Evolutionary conservation across 2,329 filamentous ascomycete species (phyloP).

Genomic region (Plectosphaerella sp.): DNA sequence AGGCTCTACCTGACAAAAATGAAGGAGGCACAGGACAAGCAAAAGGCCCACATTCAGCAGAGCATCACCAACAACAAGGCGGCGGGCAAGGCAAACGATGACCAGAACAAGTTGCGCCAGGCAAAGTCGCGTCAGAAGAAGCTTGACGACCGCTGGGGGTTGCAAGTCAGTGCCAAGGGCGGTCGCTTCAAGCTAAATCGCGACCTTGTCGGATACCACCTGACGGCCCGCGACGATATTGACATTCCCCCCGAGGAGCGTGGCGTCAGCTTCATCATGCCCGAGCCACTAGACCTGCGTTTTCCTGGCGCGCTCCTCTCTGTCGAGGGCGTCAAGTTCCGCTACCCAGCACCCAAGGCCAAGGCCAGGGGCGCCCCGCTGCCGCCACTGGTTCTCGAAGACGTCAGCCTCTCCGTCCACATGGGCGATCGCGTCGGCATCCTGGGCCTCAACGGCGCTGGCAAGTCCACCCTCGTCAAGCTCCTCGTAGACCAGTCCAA

Average conservation of each 20-base stretch:
- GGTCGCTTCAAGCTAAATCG: constrained; percentile 77
- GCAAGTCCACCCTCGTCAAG: constrained; percentile 75
- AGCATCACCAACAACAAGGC: constrained; percentile 72
- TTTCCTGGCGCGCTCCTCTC: constrained; percentile 73
- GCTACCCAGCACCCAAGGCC: constrained; percentile 42
- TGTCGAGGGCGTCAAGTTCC: constrained; percentile 64
- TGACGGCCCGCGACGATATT: constrained; percentile 59
- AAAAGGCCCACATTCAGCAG: constrained; percentile 75
- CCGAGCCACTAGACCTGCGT: constrained; percentile 63
- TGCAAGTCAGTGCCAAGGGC: constrained; percentile 68
- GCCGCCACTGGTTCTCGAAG: constrained; percentile 48
- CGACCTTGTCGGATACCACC: constrained; percentile 61
- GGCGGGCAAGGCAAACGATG: constrained; percentile 70
- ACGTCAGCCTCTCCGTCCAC: constrained; percentile 64
- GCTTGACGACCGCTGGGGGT: constrained; percentile 73
- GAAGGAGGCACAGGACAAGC: constrained; percentile 78
- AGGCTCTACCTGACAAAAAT: constrained; percentile 66
- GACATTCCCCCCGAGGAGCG: constrained; percentile 64
- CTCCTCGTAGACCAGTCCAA: constrained; percentile 58
- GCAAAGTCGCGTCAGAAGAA: constrained; percentile 82
- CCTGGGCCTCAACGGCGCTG: constrained; percentile 74
- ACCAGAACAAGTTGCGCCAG: constrained; percentile 82
- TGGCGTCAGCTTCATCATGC: constrained; percentile 52
- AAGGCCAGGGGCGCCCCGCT: constrained; percentile 20
- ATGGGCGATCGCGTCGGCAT: constrained; percentile 72